Conservation (phyloP, 1,139 yeast genomes). For the Ogataea hybrid region DNA sequence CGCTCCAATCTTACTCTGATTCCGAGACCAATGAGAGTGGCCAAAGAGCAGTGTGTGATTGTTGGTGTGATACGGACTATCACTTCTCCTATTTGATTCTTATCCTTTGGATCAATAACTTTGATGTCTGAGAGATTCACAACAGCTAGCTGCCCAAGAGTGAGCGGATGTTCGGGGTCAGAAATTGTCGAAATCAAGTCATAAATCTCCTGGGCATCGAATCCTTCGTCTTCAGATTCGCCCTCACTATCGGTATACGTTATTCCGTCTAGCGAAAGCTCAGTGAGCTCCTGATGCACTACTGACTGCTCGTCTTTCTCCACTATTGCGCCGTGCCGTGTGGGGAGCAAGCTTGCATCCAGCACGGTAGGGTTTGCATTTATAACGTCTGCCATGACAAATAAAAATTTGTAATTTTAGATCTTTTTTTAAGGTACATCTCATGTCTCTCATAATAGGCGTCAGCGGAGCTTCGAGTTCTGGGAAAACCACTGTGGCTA, state of each 20-base stretch:
- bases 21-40: conserved; percentile 93
- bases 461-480: conserved; percentile 90
- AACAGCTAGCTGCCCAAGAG: conserved; percentile 92
- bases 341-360: conserved; percentile 75
- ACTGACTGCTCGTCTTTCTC: conserved; percentile 24
- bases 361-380: conserved; percentile 91
- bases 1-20: conserved; percentile 89
- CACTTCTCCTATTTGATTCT: conserved; percentile 66
- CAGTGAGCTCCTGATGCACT: conserved; percentile 17
- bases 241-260: conserved; percentile 19
- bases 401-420: background rate
- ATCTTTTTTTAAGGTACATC: background rate
- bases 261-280: conserved; percentile 25
- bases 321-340: conserved; percentile 37
- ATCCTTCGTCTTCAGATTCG: conserved; percentile 33
- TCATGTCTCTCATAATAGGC: conserved; percentile 44
- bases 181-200: conserved; percentile 83
- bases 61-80: conserved; percentile 91
- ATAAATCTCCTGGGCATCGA: conserved; percentile 75
- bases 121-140: conserved; percentile 80
- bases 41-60: conserved; percentile 94
- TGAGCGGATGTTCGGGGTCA: conserved; percentile 97
- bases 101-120: conserved; percentile 52
- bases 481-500: conserved; percentile 70
- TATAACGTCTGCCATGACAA: conserved; percentile 55